Evolutionary conservation across 164 flowering plant genomes (phyloP).

Genomic region (Stephania japonica): DNA sequence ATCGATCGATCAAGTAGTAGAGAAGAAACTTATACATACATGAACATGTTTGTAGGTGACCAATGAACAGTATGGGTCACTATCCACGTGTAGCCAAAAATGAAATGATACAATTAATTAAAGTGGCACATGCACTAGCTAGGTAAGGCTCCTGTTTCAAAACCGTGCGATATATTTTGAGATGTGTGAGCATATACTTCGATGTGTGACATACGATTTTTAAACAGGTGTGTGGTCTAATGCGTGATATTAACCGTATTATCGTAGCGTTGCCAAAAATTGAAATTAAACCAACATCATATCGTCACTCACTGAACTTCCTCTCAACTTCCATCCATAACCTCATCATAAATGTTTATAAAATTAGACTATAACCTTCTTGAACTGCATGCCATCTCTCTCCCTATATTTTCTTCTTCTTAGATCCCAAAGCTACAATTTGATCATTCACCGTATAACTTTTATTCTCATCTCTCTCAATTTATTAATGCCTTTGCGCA

Average conservation of each 20-base stretch:
- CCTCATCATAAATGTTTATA: conserved; percentile 2
- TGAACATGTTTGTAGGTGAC: conserved; percentile 4
- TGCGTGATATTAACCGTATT: too few species aligned
- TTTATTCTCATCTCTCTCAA: neutral
- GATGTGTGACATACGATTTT: too few species aligned
- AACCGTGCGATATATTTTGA: too few species aligned
- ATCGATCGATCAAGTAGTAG: neutral
- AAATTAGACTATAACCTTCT: neutral
- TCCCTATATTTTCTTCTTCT: neutral
- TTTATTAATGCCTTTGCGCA: neutral
- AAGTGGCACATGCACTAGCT: too few species aligned
- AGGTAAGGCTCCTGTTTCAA: too few species aligned
- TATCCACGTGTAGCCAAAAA: conserved; percentile 3
- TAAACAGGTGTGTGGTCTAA: too few species aligned
- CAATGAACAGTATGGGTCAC: conserved; percentile 14
- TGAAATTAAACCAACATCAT: neutral
- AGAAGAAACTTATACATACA: neutral
- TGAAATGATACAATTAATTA: too few species aligned
- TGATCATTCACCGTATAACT: too few species aligned
- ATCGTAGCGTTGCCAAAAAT: too few species aligned
- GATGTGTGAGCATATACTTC: too few species aligned
- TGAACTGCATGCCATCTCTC: neutral
- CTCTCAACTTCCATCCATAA: conserved; percentile 2
- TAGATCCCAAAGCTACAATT: neutral
- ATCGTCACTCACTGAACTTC: neutral